Conservation (phyloP, 2,329 filamentous ascomycete species). For the Scytalidium sp. region DNA sequence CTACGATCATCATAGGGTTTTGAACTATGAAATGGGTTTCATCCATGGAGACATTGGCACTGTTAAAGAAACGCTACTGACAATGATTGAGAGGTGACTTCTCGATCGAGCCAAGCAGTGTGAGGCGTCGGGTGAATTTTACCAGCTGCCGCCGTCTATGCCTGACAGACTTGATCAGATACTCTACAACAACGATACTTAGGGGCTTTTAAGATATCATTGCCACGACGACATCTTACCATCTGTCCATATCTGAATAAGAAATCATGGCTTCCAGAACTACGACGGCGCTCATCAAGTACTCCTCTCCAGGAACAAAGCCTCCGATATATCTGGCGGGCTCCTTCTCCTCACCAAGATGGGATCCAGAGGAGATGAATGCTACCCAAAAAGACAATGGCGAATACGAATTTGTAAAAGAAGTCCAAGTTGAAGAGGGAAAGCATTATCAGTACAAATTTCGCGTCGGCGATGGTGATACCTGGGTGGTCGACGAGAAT, state of each 20-base stretch:
- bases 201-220: no score
- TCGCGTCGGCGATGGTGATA: conserved; percentile 61
- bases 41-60: neutral
- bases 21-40: neutral
- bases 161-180: no score
- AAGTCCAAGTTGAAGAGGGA: conserved; percentile 51
- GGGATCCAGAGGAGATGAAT: conserved; percentile 66
- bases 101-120: neutral
- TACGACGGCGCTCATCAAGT: conserved; percentile 56
- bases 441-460: conserved; percentile 74
- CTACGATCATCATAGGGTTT: neutral
- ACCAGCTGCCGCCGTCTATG: neutral
- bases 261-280: conserved; percentile 32
- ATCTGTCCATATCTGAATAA: no score
- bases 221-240: no score
- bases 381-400: conserved; percentile 45
- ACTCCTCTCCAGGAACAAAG: conserved; percentile 53
- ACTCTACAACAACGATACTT: no score
- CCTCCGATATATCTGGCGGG: conserved; percentile 71
- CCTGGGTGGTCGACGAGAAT: conserved; percentile 67
- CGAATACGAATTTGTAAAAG: conserved; percentile 56
- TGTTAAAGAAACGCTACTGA: neutral
- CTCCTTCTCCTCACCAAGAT: conserved; percentile 64
- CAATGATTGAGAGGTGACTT: neutral
- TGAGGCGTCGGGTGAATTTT: neutral